A percentile compares a stretch with the other conserved stretches of the same genome.
Conservation (phyloP, 768 basidiomycete species). For the Trametes cinnabarina region DNA sequence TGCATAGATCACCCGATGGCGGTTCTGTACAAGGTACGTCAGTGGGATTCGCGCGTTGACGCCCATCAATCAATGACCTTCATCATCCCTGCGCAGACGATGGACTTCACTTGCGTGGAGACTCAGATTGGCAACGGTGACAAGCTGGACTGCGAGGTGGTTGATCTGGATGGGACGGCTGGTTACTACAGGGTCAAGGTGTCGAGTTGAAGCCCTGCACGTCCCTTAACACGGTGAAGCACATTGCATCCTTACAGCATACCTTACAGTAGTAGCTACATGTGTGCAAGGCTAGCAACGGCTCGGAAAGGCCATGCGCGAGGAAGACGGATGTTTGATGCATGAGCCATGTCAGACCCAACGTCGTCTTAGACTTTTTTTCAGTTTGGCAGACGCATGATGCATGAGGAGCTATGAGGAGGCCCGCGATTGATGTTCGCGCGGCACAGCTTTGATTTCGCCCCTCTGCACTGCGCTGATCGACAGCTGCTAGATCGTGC, state of each 20-base stretch:
- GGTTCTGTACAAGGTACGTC: conserved; percentile 61
- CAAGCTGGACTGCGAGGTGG: conserved; percentile 80
- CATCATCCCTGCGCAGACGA: conserved; percentile 40
- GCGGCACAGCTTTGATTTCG: conserved; percentile 13
- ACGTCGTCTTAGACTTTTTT: too few species aligned
- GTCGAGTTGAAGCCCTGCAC: neutral
- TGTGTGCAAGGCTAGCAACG: too few species aligned
- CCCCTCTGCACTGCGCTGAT: conserved; percentile 14
- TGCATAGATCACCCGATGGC: conserved; percentile 88
- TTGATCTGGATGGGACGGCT: conserved; percentile 41
- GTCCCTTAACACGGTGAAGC: neutral
- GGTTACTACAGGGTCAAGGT: conserved; percentile 22
- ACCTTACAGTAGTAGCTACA: too few species aligned
- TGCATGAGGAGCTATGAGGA: neutral
- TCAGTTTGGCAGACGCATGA: too few species aligned
- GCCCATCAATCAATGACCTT: neutral
- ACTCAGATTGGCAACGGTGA: conserved; percentile 86
- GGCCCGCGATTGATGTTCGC: neutral
- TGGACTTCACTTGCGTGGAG: conserved; percentile 89
- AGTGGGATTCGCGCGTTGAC: neutral
- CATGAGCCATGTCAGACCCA: too few species aligned
- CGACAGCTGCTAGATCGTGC: conserved; percentile 10
- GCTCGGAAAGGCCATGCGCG: too few species aligned
- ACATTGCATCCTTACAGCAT: too few species aligned
- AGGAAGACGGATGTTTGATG: too few species aligned